Percentiles rank a stretch among this genome's conserved stretches.
Conservation (phyloP, 495 filamentous ascomycete genomes). For the Aspergillus saccharolyticus region DNA sequence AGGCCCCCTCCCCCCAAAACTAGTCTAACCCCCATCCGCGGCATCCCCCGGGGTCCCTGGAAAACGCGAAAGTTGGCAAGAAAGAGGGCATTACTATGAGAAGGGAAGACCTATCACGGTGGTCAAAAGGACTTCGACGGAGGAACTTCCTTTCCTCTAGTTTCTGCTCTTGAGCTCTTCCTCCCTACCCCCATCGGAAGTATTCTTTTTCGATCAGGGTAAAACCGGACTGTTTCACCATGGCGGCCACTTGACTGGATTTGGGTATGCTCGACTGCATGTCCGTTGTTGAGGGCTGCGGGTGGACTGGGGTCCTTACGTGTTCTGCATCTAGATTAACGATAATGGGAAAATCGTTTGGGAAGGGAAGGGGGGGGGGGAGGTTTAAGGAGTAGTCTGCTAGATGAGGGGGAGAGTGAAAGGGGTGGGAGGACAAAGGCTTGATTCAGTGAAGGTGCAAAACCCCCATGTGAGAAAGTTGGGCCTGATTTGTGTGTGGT, state of each 20-base stretch:
- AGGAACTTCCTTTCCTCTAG: no score
- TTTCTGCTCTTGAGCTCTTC: no score
- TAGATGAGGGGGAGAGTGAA: no score
- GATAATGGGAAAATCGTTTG: not conserved
- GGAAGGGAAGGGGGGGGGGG: no score
- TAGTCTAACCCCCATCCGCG: no score
- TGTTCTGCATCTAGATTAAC: not conserved
- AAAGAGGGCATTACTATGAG: no score
- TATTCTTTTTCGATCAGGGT: not conserved
- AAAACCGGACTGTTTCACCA: not conserved
- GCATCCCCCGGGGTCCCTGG: no score
- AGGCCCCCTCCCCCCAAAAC: no score
- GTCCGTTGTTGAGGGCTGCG: not conserved
- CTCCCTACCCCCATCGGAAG: no score
- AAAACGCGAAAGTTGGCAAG: not conserved
- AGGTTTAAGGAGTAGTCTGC: no score
- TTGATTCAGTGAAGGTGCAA: constrained; percentile 5
- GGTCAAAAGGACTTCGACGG: no score
- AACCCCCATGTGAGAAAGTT: not conserved
- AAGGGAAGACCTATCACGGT: not conserved
- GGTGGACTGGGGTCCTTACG: not conserved
- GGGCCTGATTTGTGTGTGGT: not conserved
- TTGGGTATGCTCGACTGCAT: not conserved
- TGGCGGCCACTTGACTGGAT: not conserved
- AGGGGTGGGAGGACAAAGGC: not conserved